Conservation (phyloP, 805 yeast genomes). For the Saturnispora saitoi region DNA sequence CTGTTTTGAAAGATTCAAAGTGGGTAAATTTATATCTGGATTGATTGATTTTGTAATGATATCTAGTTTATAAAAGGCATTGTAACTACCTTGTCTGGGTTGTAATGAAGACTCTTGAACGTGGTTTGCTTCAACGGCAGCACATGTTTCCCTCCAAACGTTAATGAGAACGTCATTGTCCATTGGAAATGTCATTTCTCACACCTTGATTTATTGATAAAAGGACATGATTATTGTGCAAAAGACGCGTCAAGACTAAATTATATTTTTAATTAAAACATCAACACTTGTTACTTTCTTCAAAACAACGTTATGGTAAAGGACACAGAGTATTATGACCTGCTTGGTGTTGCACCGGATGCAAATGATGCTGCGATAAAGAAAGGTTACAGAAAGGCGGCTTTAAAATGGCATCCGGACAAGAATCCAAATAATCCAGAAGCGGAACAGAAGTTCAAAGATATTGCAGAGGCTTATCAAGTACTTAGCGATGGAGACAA, state of each 20-base stretch:
- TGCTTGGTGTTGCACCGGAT: constrained; percentile 45
- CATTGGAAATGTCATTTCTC: constrained; percentile 15
- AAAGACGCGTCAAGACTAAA: neutral
- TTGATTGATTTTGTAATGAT: neutral
- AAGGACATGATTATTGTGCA: neutral
- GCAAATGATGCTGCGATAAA: constrained; percentile 65
- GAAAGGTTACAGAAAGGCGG: constrained; percentile 72
- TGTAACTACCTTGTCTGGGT: neutral
- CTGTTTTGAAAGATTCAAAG: neutral
- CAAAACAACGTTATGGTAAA: constrained; percentile 48
- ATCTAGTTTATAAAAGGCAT: neutral
- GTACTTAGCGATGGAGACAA: constrained; percentile 58
- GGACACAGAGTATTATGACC: constrained; percentile 66
- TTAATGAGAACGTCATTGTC: constrained; percentile 12
- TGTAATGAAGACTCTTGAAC: neutral
- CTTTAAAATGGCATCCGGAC: constrained; percentile 72
- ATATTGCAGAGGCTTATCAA: constrained; percentile 63
- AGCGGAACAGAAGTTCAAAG: constrained; percentile 67
- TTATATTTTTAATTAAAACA: neutral
- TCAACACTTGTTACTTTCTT: neutral
- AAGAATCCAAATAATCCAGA: constrained; percentile 69
- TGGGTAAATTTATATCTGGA: neutral
- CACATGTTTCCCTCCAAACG: constrained; percentile 5
- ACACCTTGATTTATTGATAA: neutral
- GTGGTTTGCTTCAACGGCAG: neutral